Base-by-base conservation (phyloP, 1,284 basidiomycete species). In the Papiliotrema fonsecae region DNA sequence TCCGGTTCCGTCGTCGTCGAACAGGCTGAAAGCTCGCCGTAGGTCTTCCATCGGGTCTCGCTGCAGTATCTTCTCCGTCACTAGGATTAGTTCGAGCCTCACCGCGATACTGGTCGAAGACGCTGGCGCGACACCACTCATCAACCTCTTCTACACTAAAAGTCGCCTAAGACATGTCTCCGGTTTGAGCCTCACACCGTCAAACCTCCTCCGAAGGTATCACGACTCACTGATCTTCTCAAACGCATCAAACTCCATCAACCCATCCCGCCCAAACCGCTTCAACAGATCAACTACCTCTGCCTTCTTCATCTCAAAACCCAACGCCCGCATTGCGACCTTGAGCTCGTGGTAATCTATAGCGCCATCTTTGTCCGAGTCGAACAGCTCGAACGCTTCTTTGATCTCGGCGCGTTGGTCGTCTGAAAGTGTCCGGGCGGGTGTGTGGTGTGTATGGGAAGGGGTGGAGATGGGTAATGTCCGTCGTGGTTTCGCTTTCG, bases 281-380 rank as follows among this genome's bases (percentile, higher is more conserved):
- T 91, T 79, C 52, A 99, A 77, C 41, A 98, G 79, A 74, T 97
- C 97, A 58, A 98, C 77, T 45, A 98, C 93, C 74, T 99, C 96
- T 0, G 90, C 88, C 77, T 98, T 99, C 77, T 97, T 97, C 72
- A 97, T 75, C 72, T 97, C 96, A 68, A 98, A 98, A 0, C 96
- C 96, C 40, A 99, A 77, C 4, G 96, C 96, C 41, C 96, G 82
- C 88, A 99, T 92, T 38, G 94, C 92, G 58, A 99, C 96, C 72
- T 97, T 97, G 63, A 98, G 81, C 74, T 99, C 96, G 75, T 98
- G 94, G 75, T 97, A 98, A 76, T 94, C 92, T 54, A 96, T 80
- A 45, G 81, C 84, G n/a, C 91, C 90, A 67, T 98, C 94, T 78
- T 97, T 97, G 80, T 98, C 94, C 28, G 91, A 90, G 76, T 98